Conservation (phyloP, 1,284 basidiomycete species). For the Sporisorium scitamineum region DNA sequence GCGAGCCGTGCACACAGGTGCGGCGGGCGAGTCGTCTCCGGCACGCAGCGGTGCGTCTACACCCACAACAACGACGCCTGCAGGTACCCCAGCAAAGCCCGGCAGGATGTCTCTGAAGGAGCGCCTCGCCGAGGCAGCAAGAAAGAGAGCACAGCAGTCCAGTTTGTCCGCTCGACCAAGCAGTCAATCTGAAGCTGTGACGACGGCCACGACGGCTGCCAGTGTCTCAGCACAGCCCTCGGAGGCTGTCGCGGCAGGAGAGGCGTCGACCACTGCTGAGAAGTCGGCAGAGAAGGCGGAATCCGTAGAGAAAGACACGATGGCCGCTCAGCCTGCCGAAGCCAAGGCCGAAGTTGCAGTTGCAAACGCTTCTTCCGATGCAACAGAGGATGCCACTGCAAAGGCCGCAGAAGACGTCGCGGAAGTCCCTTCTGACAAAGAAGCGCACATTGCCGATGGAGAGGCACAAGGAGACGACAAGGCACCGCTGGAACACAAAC, state of each 20-base stretch:
- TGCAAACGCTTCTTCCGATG: background rate
- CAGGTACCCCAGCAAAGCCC: slow-evolving; percentile 37
- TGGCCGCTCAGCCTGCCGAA: background rate
- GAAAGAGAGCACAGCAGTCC: slow-evolving; percentile 42
- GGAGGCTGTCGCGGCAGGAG: background rate
- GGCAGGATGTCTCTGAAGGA: slow-evolving; percentile 55
- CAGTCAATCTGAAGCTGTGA: slow-evolving; percentile 7
- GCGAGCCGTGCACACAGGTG: background rate
- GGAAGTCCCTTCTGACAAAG: background rate
- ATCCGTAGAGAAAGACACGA: background rate
- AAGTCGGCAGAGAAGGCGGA: background rate
- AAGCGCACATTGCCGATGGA: background rate
- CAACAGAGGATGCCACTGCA: background rate
- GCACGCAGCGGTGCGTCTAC: slow-evolving; percentile 37
- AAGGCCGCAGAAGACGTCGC: background rate
- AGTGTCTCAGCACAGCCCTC: slow-evolving; percentile 2
- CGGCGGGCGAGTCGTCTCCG: slow-evolving; percentile 21
- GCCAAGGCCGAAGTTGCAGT: background rate
- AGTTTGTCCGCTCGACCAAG: slow-evolving; percentile 12
- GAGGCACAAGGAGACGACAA: background rate
- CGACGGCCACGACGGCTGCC: background rate
- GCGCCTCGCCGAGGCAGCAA: slow-evolving; percentile 54
- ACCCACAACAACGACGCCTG: slow-evolving; percentile 24
- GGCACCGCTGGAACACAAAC: no score
- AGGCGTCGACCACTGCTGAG: slow-evolving; percentile 1